These are phyloP conservation scores for Mikania micrantha DNA, from an alignment of 129 eudicot genomes.

Conservation along the genomic window DNA sequence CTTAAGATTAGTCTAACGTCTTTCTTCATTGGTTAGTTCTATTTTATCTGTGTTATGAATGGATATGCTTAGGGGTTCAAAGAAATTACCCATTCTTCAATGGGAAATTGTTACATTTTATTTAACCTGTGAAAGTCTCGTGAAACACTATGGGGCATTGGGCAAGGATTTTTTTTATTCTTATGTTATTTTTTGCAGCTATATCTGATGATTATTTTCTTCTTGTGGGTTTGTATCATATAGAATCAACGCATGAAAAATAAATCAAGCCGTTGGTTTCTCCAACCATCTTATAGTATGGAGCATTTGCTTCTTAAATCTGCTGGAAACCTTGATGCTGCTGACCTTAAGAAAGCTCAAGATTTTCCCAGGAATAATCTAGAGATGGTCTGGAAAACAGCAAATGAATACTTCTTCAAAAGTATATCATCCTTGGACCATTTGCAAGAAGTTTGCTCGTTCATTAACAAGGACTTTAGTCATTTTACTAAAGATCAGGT, in stretches of 20 bases:
- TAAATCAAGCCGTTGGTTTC: slow-evolving; percentile 47
- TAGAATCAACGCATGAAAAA: slow-evolving; percentile 34
- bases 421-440: slow-evolving; percentile 58
- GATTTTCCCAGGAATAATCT: slow-evolving; percentile 18
- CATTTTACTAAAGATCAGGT: slow-evolving; percentile 79
- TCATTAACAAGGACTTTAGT: slow-evolving; percentile 78
- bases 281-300: slow-evolving; percentile 66
- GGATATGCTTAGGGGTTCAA: not conserved
- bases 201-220: slow-evolving; percentile 7
- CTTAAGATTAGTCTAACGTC: too few species aligned
- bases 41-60: not conserved
- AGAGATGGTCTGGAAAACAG: slow-evolving; percentile 61
- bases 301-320: slow-evolving; percentile 69
- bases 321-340: slow-evolving; percentile 22
- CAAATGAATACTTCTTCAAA: slow-evolving; percentile 81
- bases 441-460: slow-evolving; percentile 53
- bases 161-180: not conserved
- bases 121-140: not conserved
- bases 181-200: not conserved
- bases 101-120: not conserved
- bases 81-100: not conserved
- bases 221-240: slow-evolving; percentile 7
- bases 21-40: not conserved
- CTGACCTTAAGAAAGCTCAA: slow-evolving; percentile 17
- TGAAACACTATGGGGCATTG: not conserved